phyloP scores from a whole-genome alignment of 2,329 filamentous ascomycete species.

The Colletotrichum paranaense region DNA sequence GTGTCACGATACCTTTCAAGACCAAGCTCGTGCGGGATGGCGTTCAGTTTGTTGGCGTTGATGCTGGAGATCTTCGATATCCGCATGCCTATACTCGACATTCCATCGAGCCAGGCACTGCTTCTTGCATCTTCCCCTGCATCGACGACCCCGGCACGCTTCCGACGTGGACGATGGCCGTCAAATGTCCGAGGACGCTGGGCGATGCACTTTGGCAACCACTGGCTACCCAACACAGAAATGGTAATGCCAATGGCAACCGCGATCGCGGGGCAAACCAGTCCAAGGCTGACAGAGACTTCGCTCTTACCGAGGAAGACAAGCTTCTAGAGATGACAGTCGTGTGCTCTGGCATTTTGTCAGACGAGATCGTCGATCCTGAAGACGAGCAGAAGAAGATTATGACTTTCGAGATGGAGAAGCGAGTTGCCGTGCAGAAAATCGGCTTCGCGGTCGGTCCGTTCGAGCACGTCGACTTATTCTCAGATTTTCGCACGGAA shows the following conservation, averaged over 20 bases:
- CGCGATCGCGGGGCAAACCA: slow-evolving; percentile 50
- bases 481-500: slow-evolving; percentile 85
- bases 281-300: slow-evolving; percentile 52
- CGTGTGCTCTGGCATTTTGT: slow-evolving; percentile 89
- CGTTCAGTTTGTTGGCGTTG: slow-evolving; percentile 89
- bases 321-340: slow-evolving; percentile 89
- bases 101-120: slow-evolving; percentile 79
- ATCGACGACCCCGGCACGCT: slow-evolving; percentile 86
- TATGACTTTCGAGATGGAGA: slow-evolving; percentile 82
- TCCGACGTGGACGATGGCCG: slow-evolving; percentile 88
- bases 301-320: slow-evolving; percentile 76
- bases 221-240: slow-evolving; percentile 52
- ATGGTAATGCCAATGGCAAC: slow-evolving; percentile 43
- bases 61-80: slow-evolving; percentile 82
- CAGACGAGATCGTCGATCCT: slow-evolving; percentile 83
- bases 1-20: slow-evolving; percentile 78
- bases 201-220: slow-evolving; percentile 76
- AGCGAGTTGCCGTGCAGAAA: slow-evolving; percentile 84
- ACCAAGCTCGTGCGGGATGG: slow-evolving; percentile 84
- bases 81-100: slow-evolving; percentile 93
- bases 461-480: slow-evolving; percentile 91
- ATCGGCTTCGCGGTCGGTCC: slow-evolving; percentile 94
- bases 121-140: slow-evolving; percentile 92
- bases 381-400: slow-evolving; percentile 86
- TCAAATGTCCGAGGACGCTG: slow-evolving; percentile 87